Conservation (phyloP, 306 rosid species). For the Prinsepia uniflora region DNA sequence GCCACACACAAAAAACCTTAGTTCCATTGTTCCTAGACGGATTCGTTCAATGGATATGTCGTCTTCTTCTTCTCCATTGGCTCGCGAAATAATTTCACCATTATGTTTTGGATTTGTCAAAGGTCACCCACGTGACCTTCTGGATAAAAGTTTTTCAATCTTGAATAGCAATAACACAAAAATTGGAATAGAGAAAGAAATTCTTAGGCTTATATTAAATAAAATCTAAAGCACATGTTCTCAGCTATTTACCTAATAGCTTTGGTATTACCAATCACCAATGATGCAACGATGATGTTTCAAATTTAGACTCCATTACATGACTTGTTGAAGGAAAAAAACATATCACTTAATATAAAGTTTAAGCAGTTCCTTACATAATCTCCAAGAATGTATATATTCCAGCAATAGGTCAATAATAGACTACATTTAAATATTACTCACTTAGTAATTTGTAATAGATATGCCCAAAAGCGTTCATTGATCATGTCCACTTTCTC, state of each 20-base stretch:
- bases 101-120: conserved; percentile 49
- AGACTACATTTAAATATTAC: neutral
- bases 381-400: neutral
- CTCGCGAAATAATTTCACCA: conserved; percentile 47
- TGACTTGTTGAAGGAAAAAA: too few relatives aligned
- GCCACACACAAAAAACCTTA: conserved; percentile 55
- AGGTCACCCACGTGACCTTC: conserved; percentile 41
- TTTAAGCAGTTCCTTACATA: neutral
- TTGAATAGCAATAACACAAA: conserved; percentile 39
- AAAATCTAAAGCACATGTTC: neutral
- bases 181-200: neutral
- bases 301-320: neutral
- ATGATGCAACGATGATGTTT: neutral
- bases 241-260: neutral
- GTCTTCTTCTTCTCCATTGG: conserved; percentile 48
- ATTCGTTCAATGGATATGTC: conserved; percentile 67
- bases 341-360: neutral
- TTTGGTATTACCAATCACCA: neutral
- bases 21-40: conserved; percentile 80
- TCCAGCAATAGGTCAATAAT: neutral
- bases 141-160: conserved; percentile 56
- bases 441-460: conserved; percentile 60
- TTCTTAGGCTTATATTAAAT: neutral
- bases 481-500: conserved; percentile 93
- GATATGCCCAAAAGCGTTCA: conserved; percentile 72